Base-by-base conservation (phyloP, 2,329 filamentous ascomycete species). In the Fusarium sp. region DNA sequence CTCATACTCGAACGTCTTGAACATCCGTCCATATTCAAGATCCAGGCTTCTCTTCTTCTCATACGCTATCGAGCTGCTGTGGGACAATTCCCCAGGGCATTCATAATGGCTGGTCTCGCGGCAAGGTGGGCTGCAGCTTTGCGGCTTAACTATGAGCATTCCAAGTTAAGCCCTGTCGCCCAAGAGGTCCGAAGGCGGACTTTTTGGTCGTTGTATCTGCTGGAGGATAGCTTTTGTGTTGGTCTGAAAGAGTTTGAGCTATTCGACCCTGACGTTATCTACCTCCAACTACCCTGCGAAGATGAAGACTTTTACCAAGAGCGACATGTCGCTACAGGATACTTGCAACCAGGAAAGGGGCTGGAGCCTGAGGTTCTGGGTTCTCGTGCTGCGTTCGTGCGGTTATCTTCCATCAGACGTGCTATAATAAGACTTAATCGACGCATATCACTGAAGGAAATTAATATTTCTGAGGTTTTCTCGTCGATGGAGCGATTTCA, bases 191-290 rank as follows among this genome's bases (percentile, higher is more conserved):
- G 72, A 22, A 63, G 72, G 20, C 46, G 72, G 15, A 74, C 72
- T 0, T 72, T 74, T 33, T 74, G 72, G 72, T 74, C 72, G 11
- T 9, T 74, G n/a, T 72, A 65, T 8, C 46, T 74, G 5, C 45
- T 74, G 2, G 72, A 74, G 11, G 72, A 74, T 37, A 74, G 72
- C 59, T 74, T 74, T 37, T 74, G 72, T 19, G 72, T 74, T 5
- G 72, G 72, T 0, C 13, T 74, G 0, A 74, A 74, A 6, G 72
- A 74, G 17, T 74, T 74, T 43, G 72, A 74, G 19, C 53, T 74
- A 6, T 74, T 74, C 17, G 67, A 74, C 7, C 52, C 71, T 3
- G 72, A 74, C 1, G 72, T 65, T 2, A 70, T 74, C 5, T 62
- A 74, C 22, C 63, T 74, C 7, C 72, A 74, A 35, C 62, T 74